Conservation (phyloP, 768 basidiomycete species). For the Termitomyces sp. region DNA sequence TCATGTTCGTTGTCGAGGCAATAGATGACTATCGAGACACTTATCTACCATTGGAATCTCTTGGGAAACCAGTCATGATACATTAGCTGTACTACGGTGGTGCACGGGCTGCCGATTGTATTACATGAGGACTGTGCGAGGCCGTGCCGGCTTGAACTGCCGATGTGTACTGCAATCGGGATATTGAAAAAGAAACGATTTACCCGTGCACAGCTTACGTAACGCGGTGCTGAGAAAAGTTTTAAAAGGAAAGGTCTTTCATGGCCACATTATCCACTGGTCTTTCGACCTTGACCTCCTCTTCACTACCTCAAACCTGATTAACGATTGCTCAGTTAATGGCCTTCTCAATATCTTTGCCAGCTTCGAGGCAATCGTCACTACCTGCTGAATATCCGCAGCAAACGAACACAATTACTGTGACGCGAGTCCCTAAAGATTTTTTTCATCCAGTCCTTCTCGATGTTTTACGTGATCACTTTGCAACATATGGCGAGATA, state of each 20-base stretch:
- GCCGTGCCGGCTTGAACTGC: not conserved
- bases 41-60: not conserved
- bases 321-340: not conserved
- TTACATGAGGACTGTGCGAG: not conserved
- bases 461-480: constrained; percentile 63
- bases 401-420: constrained; percentile 78
- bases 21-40: not conserved
- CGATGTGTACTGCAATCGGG: not conserved
- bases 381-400: constrained; percentile 17
- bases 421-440: constrained; percentile 68
- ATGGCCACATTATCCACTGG: not conserved
- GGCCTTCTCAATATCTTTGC: constrained; percentile 14
- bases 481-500: constrained; percentile 74
- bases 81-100: not conserved
- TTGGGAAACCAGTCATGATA: not conserved
- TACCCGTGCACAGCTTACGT: constrained; percentile 11
- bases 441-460: constrained; percentile 77
- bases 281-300: not conserved
- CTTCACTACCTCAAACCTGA: not conserved
- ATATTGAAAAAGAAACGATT: not conserved
- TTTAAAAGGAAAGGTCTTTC: not conserved
- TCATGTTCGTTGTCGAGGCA: not conserved
- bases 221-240: constrained; percentile 1
- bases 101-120: not conserved
- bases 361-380: constrained; percentile 14